These are phyloP conservation scores for Leishmania tarentolae DNA, from an alignment of 208 protist genomes.

Conservation along the genomic window DNA sequence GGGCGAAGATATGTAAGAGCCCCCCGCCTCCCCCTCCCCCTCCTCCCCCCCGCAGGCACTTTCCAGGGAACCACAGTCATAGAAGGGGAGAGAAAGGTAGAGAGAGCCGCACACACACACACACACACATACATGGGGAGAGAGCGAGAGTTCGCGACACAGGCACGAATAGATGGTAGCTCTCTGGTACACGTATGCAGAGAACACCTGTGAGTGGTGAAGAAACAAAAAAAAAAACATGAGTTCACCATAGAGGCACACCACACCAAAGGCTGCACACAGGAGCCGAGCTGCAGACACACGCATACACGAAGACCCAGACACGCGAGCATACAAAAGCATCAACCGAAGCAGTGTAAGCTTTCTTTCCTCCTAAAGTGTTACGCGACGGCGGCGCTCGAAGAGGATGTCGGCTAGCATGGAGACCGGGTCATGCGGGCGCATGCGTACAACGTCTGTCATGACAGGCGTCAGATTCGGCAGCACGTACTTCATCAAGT, in stretches of 20 bases:
- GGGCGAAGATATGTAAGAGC: neutral
- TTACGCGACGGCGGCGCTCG: conserved; percentile 64
- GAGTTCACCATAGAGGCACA: neutral
- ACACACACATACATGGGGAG: neutral
- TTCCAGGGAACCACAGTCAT: neutral
- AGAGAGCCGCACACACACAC: too few relatives aligned
- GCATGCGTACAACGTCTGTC: conserved; percentile 85
- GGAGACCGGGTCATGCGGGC: conserved; percentile 92
- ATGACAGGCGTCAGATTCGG: conserved; percentile 91
- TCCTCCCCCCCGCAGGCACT: neutral
- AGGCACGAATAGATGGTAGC: neutral
- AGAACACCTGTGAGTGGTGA: neutral
- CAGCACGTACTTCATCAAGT: conserved; percentile 94
- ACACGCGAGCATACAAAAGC: neutral
- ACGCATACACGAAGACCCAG: neutral
- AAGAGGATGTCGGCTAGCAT: conserved; percentile 91
- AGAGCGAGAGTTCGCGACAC: neutral
- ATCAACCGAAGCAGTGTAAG: neutral
- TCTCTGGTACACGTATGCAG: neutral
- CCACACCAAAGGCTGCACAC: neutral
- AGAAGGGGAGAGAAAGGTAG: neutral
- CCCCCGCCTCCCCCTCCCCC: too few relatives aligned
- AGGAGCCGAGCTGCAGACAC: neutral
- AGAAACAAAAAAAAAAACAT: neutral
- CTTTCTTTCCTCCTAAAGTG: conserved; percentile 8